phyloP scores from a whole-genome alignment of 2,329 filamentous ascomycete species.

The Alternaria rosae region DNA sequence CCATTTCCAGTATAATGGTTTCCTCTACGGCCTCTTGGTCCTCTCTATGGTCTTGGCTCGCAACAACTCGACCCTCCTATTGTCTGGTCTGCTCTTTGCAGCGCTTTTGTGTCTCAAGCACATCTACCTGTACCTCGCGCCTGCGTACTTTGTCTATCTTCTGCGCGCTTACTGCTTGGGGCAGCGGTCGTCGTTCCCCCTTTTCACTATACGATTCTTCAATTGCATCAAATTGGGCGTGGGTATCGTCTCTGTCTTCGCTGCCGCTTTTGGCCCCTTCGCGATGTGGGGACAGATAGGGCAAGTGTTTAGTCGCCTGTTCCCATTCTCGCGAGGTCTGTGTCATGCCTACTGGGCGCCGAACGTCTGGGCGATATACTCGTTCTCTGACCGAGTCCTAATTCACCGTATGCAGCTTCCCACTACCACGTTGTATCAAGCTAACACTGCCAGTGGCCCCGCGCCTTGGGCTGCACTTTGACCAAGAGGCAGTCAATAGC shows the following conservation, averaged over 20 bases:
- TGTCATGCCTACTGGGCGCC: constrained; percentile 99
- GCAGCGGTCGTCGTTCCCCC: constrained; percentile 74
- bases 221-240: constrained; percentile 85
- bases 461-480: constrained; percentile 75
- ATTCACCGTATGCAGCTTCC: constrained; percentile 72
- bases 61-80: constrained; percentile 74
- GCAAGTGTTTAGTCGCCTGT: constrained; percentile 83
- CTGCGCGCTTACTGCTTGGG: constrained; percentile 89
- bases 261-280: constrained; percentile 88
- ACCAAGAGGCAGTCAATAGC: constrained; percentile 78
- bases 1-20: constrained; percentile 98
- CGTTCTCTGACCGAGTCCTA: constrained; percentile 82
- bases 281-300: constrained; percentile 79
- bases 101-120: constrained; percentile 92
- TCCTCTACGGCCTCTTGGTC: constrained; percentile 89
- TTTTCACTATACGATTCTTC: constrained; percentile 69
- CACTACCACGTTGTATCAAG: neutral
- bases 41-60: constrained; percentile 85
- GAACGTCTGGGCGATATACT: constrained; percentile 97
- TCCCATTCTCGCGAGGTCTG: constrained; percentile 90
- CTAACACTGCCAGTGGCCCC: constrained; percentile 71
- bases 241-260: constrained; percentile 75
- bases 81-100: constrained; percentile 84
- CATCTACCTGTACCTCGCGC: constrained; percentile 95
- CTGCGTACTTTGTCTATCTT: constrained; percentile 93